Evolutionary conservation across 2,329 filamentous ascomycete genomes (phyloP), one percentile per base, ranked within the genome.

Genomic region (Apiospora malaysiana): DNA sequence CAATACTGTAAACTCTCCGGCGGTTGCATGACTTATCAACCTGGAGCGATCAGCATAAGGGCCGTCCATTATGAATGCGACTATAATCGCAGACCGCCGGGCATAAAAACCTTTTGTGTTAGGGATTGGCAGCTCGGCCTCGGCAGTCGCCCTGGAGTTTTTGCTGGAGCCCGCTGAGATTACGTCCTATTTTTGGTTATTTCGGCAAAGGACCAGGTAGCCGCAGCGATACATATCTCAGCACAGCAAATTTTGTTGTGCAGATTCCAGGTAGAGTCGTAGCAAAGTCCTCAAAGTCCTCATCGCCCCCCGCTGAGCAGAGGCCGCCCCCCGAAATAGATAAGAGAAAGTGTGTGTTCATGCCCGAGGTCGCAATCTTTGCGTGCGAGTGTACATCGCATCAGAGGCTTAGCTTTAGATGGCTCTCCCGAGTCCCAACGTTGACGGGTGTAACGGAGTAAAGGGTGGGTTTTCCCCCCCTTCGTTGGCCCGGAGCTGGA

Each of bases 401-500:
- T 18, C 51, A 49, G 46, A 23, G 56, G 56, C 56, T 63, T 63
- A 32, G 32, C 32, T 32, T 63, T 63, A 63, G 56, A 40, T 40
- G 32, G 51, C 51, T 45, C 42, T 45, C 25, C 25, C 32, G 21
- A 32, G 12, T 45, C 25, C 25, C 32, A 37, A 32, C 16, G 51
- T 59, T 3, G 27, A 37, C 51, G 51, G 27, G 16, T 37, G 51
- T 32, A 59, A 21, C 51, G 51, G 51, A 59, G 37, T 21, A 59
- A 59, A 59, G 51, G 56, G 56, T 63, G 56, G 56, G 56, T 59
- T 9, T n/a, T 25, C n/a, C n/a, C n/a, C n/a, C n/a, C n/a, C 47
- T n/a, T 63, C 27, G 56, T 63, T 63, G 56, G 56, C 56, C 56
- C 56, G 56, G 56, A 63, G 32, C 56, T 63, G 56, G 32, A 63